phyloP scores from a whole-genome alignment of 495 filamentous ascomycete species.

The Tuber indicum region DNA sequence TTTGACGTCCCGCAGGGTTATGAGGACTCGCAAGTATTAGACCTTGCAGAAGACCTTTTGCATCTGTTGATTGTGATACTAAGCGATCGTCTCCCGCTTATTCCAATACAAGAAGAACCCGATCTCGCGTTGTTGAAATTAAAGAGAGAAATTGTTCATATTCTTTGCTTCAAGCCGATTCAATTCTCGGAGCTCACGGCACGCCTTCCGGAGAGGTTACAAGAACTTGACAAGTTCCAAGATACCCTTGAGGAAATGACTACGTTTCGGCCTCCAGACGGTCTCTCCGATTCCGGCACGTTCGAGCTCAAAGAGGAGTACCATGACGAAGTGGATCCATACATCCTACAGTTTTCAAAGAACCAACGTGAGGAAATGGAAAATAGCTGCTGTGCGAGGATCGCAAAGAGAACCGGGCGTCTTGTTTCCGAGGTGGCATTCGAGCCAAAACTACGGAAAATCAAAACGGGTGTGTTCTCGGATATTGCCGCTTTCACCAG shows the following conservation, averaged over 20 bases:
- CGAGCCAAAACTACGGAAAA: constrained; percentile 76
- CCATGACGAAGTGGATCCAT: constrained; percentile 82
- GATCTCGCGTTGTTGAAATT: constrained; percentile 63
- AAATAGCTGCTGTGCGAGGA: constrained; percentile 72
- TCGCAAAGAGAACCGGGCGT: constrained; percentile 82
- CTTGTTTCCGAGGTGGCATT: constrained; percentile 79
- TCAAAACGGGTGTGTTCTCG: constrained; percentile 67
- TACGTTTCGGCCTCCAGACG: constrained; percentile 80
- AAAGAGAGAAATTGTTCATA: constrained; percentile 82
- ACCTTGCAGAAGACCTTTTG: constrained; percentile 91
- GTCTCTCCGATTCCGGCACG: constrained; percentile 81
- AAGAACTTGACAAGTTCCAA: constrained; percentile 70
- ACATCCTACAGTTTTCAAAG: constrained; percentile 88
- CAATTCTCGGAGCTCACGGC: constrained; percentile 82
- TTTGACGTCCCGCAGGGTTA: constrained; percentile 64
- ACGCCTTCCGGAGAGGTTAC: constrained; percentile 77
- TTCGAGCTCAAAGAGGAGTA: constrained; percentile 86
- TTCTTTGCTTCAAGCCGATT: constrained; percentile 90
- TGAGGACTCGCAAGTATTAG: constrained; percentile 78
- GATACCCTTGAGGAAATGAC: constrained; percentile 83
- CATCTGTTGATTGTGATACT: constrained; percentile 85
- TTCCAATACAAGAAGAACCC: constrained; percentile 60
- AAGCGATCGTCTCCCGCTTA: constrained; percentile 77
- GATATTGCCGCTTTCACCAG: constrained; percentile 69
- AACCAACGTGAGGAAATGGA: constrained; percentile 97